These are phyloP conservation scores for Macrotyloma uniflorum DNA, from an alignment of 306 rosid genomes.

Conservation along the genomic window DNA sequence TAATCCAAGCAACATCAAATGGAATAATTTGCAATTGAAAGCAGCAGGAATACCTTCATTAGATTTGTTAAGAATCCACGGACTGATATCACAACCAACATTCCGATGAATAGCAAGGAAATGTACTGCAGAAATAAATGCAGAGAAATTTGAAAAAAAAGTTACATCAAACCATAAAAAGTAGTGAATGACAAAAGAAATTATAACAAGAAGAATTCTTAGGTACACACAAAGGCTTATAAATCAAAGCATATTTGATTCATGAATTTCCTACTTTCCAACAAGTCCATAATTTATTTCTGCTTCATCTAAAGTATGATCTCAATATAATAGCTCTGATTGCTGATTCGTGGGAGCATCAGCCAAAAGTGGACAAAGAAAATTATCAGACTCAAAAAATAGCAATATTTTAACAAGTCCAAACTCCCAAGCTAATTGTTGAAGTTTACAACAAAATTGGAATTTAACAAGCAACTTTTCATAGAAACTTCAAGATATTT, in stretches of 20 bases:
- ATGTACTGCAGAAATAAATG: constrained; percentile 69
- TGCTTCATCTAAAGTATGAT: constrained; percentile 5
- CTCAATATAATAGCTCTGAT: not conserved
- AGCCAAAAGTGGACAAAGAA: constrained; percentile 6
- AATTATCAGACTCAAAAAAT: constrained; percentile 1
- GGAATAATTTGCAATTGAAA: constrained; percentile 32
- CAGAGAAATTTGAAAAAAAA: not conserved
- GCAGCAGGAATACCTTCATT: constrained; percentile 77
- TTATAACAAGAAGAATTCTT: not conserved
- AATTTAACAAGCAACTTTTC: not conserved
- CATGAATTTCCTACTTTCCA: constrained; percentile 21
- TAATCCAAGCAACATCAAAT: constrained; percentile 25
- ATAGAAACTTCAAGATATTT: not conserved
- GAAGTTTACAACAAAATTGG: constrained; percentile 12
- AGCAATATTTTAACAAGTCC: constrained; percentile 23
- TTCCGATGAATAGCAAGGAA: constrained; percentile 88
- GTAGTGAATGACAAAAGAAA: not conserved
- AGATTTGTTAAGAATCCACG: constrained; percentile 96
- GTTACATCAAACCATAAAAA: constrained; percentile 14
- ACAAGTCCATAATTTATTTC: constrained; percentile 24
- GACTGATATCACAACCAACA: constrained; percentile 90
- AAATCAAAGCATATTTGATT: not conserved
- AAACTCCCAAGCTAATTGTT: not conserved
- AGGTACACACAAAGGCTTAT: not conserved
- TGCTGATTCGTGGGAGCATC: constrained; percentile 12